Conservation (phyloP, 768 basidiomycete species). For the Leccinum imitatum region DNA sequence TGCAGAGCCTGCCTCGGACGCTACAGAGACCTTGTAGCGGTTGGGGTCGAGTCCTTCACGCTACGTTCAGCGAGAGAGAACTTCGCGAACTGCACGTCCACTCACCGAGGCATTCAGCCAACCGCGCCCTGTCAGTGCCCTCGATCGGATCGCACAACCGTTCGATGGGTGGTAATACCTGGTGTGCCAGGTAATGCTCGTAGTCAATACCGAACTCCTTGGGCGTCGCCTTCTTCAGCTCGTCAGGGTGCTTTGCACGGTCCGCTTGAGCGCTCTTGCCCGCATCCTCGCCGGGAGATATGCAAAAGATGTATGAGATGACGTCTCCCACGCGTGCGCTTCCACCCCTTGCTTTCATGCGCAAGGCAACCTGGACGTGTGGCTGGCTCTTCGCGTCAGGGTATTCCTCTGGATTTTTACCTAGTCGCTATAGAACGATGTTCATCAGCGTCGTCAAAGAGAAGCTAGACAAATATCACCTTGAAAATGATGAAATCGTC, state of each 20-base stretch:
- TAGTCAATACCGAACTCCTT: conserved; percentile 76
- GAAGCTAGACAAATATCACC: too few relatives aligned
- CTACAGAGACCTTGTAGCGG: conserved; percentile 47
- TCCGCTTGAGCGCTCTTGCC: conserved; percentile 83
- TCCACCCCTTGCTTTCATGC: conserved; percentile 82
- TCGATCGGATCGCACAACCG: conserved; percentile 96
- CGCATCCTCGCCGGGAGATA: conserved; percentile 67
- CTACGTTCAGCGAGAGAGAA: conserved; percentile 1
- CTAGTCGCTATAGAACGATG: too few relatives aligned
- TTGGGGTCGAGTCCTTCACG: conserved; percentile 58
- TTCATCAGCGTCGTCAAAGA: too few relatives aligned
- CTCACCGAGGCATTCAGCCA: conserved; percentile 94
- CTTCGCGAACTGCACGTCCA: neutral
- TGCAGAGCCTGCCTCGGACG: conserved; percentile 52
- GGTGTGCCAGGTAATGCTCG: conserved; percentile 87
- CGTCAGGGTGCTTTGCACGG: conserved; percentile 91
- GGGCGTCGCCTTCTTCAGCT: conserved; percentile 66
- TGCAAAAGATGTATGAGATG: conserved; percentile 93
- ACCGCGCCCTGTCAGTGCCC: conserved; percentile 85
- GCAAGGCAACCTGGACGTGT: conserved; percentile 48
- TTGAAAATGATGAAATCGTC: too few relatives aligned
- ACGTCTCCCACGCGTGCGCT: conserved; percentile 88
- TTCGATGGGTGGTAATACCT: conserved; percentile 92
- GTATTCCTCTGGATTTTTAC: too few relatives aligned
- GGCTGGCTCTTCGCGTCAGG: too few relatives aligned